These are phyloP conservation scores for Pugionium dolabratum DNA, from an alignment of 345 rosid species.

Conservation along the genomic window DNA sequence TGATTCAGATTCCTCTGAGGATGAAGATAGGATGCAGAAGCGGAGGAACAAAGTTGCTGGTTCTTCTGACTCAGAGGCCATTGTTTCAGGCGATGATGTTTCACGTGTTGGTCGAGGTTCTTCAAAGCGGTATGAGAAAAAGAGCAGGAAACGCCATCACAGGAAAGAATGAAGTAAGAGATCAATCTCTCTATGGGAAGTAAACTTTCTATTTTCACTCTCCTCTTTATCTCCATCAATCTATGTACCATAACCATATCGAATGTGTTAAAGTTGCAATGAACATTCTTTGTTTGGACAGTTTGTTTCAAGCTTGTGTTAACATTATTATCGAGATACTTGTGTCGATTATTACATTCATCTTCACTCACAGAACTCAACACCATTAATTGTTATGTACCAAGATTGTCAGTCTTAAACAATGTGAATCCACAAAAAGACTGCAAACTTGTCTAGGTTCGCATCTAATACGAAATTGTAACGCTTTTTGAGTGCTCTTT, in stretches of 20 bases:
- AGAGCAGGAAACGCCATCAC: constrained; percentile 55
- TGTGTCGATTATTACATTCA: no score
- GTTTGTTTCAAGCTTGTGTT: constrained; percentile 33
- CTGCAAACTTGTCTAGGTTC: no score
- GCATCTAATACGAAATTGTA: no score
- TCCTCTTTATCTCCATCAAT: background rate
- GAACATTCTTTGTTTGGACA: constrained; percentile 15
- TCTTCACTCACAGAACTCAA: no score
- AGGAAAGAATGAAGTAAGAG: constrained; percentile 34
- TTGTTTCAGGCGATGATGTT: constrained; percentile 43
- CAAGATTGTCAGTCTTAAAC: no score
- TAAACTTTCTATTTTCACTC: background rate
- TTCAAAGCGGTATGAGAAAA: constrained; percentile 56
- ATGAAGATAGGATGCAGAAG: constrained; percentile 37
- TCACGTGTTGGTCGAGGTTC: constrained; percentile 61
- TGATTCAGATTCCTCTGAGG: constrained; percentile 36
- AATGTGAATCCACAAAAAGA: no score
- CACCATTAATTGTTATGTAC: no score
- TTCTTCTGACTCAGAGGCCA: constrained; percentile 52
- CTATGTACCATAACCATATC: constrained; percentile 19
- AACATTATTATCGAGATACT: background rate
- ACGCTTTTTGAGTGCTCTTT: no score
- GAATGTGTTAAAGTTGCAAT: constrained; percentile 12
- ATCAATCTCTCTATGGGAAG: background rate
- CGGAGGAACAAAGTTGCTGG: constrained; percentile 58